A percentile compares a stretch with the other conserved stretches of the same genome.
phyloP scores from a whole-genome alignment of 2,329 filamentous ascomycete species.

The Scolecobasidium constrictum region DNA sequence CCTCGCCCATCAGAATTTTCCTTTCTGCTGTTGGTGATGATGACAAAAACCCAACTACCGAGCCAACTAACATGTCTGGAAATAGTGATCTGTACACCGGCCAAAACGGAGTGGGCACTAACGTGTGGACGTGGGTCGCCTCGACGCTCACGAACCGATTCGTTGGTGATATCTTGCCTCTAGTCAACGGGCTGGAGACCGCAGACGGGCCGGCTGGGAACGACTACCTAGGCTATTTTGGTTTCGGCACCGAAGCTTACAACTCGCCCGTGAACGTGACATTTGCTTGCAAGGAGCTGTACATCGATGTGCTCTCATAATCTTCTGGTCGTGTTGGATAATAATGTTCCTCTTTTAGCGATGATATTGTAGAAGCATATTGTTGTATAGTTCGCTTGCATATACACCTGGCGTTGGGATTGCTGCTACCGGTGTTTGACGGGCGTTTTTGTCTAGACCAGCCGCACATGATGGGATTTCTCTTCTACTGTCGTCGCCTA shows the following conservation, averaged over 20 bases:
- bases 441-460: no score
- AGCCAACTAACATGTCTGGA: no score
- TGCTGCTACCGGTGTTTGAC: no score
- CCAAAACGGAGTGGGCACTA: slow-evolving; percentile 30
- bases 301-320: slow-evolving; percentile 18
- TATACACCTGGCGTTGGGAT: no score
- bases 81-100: slow-evolving; percentile 32
- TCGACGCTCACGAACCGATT: slow-evolving; percentile 28
- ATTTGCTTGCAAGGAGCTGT: slow-evolving; percentile 30
- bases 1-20: neutral
- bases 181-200: slow-evolving; percentile 31
- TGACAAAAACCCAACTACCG: neutral
- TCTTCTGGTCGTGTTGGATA: neutral
- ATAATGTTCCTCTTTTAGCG: no score
- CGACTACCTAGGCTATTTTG: slow-evolving; percentile 42
- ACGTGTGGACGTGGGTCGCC: slow-evolving; percentile 42
- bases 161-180: slow-evolving; percentile 34
- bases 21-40: neutral
- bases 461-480: no score
- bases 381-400: no score
- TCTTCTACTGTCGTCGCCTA: no score
- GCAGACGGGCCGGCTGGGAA: slow-evolving; percentile 27
- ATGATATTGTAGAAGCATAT: no score
- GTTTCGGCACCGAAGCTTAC: slow-evolving; percentile 42
- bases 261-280: slow-evolving; percentile 34